These are phyloP conservation scores for Boletus subcaerulescens DNA, from an alignment of 768 basidiomycete genomes.

Conservation along the genomic window DNA sequence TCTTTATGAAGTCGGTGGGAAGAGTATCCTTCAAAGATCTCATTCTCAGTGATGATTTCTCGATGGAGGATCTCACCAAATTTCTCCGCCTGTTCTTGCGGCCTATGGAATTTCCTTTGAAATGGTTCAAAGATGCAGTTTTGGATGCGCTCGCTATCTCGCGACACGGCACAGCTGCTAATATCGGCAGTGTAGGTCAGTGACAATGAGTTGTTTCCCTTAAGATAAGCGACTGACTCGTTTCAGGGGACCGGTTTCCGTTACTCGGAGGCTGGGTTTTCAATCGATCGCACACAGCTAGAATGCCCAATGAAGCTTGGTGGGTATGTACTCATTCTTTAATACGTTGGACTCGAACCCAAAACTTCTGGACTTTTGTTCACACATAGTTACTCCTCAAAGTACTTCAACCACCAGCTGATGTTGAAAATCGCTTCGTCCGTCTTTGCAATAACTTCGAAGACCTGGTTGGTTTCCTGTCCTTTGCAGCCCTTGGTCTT, in stretches of 20 bases:
- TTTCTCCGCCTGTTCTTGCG: conserved; percentile 5
- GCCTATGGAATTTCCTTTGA: conserved; percentile 14
- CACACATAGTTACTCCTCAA: conserved; percentile 1
- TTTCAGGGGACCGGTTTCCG: conserved; percentile 15
- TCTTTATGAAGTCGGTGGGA: conserved; percentile 28
- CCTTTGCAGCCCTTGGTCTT: conserved; percentile 20
- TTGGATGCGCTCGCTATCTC: conserved; percentile 22
- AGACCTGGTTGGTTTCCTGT: conserved; percentile 31
- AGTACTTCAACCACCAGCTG: conserved; percentile 5
- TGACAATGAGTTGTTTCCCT: too few species aligned
- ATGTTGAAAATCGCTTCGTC: conserved; percentile 31
- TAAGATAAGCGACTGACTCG: background rate
- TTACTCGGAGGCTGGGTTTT: conserved; percentile 34
- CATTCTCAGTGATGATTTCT: conserved; percentile 32
- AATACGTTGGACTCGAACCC: too few species aligned
- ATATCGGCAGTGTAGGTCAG: conserved; percentile 10
- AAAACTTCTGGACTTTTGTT: too few species aligned
- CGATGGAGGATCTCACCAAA: conserved; percentile 18
- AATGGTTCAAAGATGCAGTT: conserved; percentile 29
- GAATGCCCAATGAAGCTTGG: conserved; percentile 32
- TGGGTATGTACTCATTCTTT: conserved; percentile 21
- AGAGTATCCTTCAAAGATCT: conserved; percentile 34
- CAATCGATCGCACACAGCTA: conserved; percentile 18
- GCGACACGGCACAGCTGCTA: conserved; percentile 4
- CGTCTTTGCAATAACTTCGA: conserved; percentile 31